phyloP scores from a whole-genome alignment of 345 rosid genomes.

The Erucastrum elatum region DNA sequence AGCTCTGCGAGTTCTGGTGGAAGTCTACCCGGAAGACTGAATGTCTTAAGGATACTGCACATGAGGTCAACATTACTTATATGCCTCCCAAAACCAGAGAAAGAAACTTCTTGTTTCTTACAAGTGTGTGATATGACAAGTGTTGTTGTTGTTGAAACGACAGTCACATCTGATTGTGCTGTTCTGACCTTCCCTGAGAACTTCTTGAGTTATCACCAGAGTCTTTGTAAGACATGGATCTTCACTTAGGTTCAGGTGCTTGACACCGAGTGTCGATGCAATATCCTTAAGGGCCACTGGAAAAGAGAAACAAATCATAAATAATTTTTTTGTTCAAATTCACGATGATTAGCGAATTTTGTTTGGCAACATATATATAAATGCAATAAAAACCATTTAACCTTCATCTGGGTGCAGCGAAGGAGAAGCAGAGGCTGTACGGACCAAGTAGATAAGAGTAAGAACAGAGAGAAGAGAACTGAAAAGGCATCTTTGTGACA shows the following conservation, averaged over 20 bases:
- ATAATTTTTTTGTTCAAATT: not conserved
- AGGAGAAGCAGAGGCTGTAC: conserved; percentile 21
- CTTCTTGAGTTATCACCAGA: conserved; percentile 29
- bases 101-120: not conserved
- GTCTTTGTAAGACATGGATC: conserved; percentile 42
- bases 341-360: not conserved
- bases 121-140: conserved; percentile 42
- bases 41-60: conserved; percentile 49
- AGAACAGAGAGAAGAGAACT: conserved; percentile 4
- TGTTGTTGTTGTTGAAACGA: conserved; percentile 30
- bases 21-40: conserved; percentile 67
- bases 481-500: conserved; percentile 7
- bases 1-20: conserved; percentile 63
- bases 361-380: not conserved
- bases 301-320: not conserved
- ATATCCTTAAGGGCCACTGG: conserved; percentile 38
- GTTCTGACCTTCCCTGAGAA: conserved; percentile 27
- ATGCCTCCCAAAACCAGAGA: not conserved
- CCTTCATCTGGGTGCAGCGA: conserved; percentile 40
- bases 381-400: conserved; percentile 27
- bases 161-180: conserved; percentile 40
- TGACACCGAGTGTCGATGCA: conserved; percentile 29
- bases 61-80: conserved; percentile 3
- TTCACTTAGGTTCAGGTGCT: conserved; percentile 34
- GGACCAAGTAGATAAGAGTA: conserved; percentile 24